These are phyloP conservation scores for Corynespora cassiicola DNA, from an alignment of 2,329 filamentous ascomycete genomes.

Conservation along the genomic window DNA sequence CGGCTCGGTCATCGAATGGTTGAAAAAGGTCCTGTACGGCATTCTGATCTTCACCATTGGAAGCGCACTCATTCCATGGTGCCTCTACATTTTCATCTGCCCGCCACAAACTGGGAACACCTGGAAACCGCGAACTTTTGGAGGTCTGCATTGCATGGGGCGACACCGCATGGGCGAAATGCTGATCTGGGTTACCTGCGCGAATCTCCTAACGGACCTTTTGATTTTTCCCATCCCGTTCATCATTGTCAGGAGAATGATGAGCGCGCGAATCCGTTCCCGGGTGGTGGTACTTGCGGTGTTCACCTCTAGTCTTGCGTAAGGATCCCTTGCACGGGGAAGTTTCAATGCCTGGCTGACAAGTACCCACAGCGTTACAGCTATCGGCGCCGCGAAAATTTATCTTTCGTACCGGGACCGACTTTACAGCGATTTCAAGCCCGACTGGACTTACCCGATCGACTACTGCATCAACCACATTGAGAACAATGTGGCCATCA, in stretches of 20 bases:
- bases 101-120: slow-evolving; percentile 48
- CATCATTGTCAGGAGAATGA: slow-evolving; percentile 48
- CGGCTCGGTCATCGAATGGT: slow-evolving; percentile 46
- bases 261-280: slow-evolving; percentile 47
- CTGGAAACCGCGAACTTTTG: slow-evolving; percentile 46
- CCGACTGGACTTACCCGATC: slow-evolving; percentile 51
- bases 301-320: slow-evolving; percentile 49
- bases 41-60: slow-evolving; percentile 45
- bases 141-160: slow-evolving; percentile 45
- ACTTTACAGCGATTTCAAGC: slow-evolving; percentile 40
- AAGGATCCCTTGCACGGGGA: slow-evolving; percentile 13
- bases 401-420: slow-evolving; percentile 49
- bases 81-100: slow-evolving; percentile 48
- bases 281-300: slow-evolving; percentile 46
- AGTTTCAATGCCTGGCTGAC: slow-evolving; percentile 11
- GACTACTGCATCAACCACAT: slow-evolving; percentile 50
- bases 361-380: slow-evolving; percentile 37
- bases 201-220: slow-evolving; percentile 49
- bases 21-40: slow-evolving; percentile 45
- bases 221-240: slow-evolving; percentile 50
- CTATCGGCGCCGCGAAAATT: slow-evolving; percentile 48
- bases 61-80: slow-evolving; percentile 44
- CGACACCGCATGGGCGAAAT: slow-evolving; percentile 45
- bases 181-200: slow-evolving; percentile 49
- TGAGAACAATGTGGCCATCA: slow-evolving; percentile 51